Percentiles rank a stretch among this genome's conserved stretches.
phyloP scores from a whole-genome alignment of 345 rosid species.

The Capsella bursapastoris region DNA sequence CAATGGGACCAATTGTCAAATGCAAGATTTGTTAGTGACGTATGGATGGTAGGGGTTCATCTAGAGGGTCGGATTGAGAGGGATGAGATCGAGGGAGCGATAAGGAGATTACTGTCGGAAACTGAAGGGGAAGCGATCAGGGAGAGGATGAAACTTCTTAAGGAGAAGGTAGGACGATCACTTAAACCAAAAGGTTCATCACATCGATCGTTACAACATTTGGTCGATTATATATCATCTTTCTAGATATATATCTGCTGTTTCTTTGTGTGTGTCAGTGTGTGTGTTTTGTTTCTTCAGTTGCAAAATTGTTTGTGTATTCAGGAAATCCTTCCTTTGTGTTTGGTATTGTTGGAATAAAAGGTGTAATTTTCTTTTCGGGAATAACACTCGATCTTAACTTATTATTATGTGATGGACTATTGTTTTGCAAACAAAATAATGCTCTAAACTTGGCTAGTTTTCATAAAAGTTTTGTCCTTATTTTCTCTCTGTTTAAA shows the following conservation, averaged over 20 bases:
- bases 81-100: constrained; percentile 19
- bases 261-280: background rate
- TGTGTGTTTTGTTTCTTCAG: background rate
- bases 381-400: background rate
- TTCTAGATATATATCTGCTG: constrained; percentile 9
- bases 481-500: too few species aligned
- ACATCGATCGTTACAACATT: constrained; percentile 20
- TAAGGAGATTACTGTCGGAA: constrained; percentile 17
- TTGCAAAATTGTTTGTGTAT: background rate
- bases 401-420: background rate
- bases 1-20: constrained; percentile 29
- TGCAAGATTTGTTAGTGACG: constrained; percentile 29
- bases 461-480: background rate
- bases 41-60: constrained; percentile 39
- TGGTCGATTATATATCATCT: constrained; percentile 32
- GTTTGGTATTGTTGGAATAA: background rate
- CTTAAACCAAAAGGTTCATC: constrained; percentile 24
- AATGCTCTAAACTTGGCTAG: too few species aligned
- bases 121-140: constrained; percentile 34
- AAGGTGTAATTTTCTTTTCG: background rate
- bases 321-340: background rate
- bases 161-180: constrained; percentile 35
- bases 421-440: too few species aligned
- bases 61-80: constrained; percentile 35
- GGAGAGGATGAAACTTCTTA: constrained; percentile 23